Conservation (phyloP, 164 flowering plant genomes). For the Tinospora cordifolia region DNA sequence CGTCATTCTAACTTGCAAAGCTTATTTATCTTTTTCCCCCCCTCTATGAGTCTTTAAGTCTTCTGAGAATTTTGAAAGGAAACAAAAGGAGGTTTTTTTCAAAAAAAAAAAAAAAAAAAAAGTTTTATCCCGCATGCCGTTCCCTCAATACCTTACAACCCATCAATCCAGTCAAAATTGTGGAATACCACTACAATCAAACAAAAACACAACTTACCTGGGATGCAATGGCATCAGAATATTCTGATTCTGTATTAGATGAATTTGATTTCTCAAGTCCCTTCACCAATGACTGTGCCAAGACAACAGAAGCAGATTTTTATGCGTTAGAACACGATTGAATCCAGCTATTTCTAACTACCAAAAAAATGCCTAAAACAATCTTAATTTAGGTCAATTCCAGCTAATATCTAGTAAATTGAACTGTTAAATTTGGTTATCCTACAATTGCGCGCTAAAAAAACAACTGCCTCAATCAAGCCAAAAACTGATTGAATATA, state of each 20-base stretch:
- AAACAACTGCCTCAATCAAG: too few species aligned
- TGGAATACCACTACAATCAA: neutral
- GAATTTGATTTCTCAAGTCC: conserved; percentile 42
- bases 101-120: too few species aligned
- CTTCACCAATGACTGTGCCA: conserved; percentile 43
- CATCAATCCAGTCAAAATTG: neutral
- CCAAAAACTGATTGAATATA: too few species aligned
- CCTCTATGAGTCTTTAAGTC: neutral
- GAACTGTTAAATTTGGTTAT: neutral
- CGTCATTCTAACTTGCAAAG: neutral
- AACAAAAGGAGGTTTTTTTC: too few species aligned
- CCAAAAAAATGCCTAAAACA: too few species aligned
- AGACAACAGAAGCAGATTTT: neutral
- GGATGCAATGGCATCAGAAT: conserved; percentile 47
- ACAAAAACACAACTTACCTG: conserved; percentile 35
- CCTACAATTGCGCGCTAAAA: neutral
- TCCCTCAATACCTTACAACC: too few species aligned
- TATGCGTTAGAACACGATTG: neutral
- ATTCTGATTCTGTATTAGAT: conserved; percentile 32
- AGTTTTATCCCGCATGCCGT: too few species aligned
- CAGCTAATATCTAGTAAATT: neutral
- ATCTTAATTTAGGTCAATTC: too few species aligned
- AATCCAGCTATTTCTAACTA: too few species aligned
- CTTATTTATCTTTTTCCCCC: neutral
- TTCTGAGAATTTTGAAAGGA: neutral